Conservation (phyloP, 1,284 basidiomycete genomes). For the Macrocybe sp. region DNA sequence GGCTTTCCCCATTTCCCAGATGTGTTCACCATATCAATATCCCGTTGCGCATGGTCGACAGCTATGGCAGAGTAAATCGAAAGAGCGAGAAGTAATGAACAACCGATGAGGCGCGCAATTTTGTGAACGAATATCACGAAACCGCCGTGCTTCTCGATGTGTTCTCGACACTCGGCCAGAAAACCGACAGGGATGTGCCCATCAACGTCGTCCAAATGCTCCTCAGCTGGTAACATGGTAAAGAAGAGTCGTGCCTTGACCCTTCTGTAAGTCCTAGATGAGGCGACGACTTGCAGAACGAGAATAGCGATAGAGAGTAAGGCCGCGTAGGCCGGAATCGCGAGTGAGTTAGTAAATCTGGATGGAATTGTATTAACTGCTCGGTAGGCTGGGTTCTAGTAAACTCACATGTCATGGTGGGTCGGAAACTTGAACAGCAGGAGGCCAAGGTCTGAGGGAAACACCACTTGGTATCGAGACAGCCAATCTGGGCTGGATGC, state of each 20-base stretch:
- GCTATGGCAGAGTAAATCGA: conserved; percentile 26
- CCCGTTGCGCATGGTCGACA: conserved; percentile 14
- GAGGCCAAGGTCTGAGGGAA: too few relatives aligned
- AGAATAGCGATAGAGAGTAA: conserved; percentile 13
- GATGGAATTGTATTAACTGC: too few relatives aligned
- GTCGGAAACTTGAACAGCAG: too few relatives aligned
- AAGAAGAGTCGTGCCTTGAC: conserved; percentile 6
- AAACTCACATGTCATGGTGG: too few relatives aligned
- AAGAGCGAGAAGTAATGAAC: conserved; percentile 31
- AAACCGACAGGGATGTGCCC: background rate
- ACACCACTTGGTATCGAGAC: too few relatives aligned
- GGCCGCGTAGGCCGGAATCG: conserved; percentile 17
- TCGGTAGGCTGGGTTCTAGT: too few relatives aligned
- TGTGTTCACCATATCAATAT: background rate
- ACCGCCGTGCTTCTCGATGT: conserved; percentile 20
- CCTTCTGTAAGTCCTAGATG: conserved; percentile 7
- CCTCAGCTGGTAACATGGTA: background rate
- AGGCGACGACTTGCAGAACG: conserved; percentile 12
- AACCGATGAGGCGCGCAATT: conserved; percentile 29
- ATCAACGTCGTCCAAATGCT: background rate
- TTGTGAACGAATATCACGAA: conserved; percentile 26
- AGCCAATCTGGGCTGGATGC: too few relatives aligned
- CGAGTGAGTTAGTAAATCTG: conserved; percentile 12
- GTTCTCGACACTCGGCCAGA: conserved; percentile 8
- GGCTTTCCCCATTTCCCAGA: conserved; percentile 20